Percentiles rank a stretch among this genome's conserved stretches.
Conservation (phyloP, 2,329 filamentous ascomycete genomes). For the Pseudopyricularia cyperi region DNA sequence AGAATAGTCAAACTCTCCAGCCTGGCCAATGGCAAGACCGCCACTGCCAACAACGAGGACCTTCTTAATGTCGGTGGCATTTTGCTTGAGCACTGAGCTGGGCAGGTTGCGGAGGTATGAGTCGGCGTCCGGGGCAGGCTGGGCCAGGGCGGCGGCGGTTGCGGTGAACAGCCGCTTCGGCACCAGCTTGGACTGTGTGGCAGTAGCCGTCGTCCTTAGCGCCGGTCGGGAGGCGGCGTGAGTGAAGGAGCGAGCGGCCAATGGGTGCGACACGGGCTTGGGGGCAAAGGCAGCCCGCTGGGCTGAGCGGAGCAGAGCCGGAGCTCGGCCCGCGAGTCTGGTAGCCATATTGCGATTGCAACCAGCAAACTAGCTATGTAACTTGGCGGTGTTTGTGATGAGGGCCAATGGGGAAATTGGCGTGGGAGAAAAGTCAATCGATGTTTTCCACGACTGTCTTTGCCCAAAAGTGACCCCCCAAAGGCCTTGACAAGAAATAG, state of each 20-base stretch:
- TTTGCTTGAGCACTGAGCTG: constrained; percentile 71
- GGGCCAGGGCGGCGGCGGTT: constrained; percentile 31
- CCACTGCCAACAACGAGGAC: constrained; percentile 92
- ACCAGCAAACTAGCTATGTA: not conserved
- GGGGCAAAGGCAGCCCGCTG: constrained; percentile 27
- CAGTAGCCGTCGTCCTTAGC: constrained; percentile 16
- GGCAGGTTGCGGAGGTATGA: constrained; percentile 84
- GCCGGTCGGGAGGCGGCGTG: constrained; percentile 4
- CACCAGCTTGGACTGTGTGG: constrained; percentile 9
- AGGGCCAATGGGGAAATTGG: not conserved
- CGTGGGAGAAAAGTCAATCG: not conserved
- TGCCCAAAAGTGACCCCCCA: constrained; percentile 1
- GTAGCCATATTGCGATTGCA: not conserved
- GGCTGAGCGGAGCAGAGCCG: constrained; percentile 42
- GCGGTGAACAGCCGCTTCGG: constrained; percentile 34
- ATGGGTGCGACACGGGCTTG: constrained; percentile 22
- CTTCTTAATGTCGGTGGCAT: constrained; percentile 86
- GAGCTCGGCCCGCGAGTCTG: constrained; percentile 39
- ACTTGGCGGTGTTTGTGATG: not conserved
- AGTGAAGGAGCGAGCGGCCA: constrained; percentile 28
- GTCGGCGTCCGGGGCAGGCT: constrained; percentile 68
- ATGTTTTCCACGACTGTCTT: not conserved
- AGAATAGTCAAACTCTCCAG: constrained; percentile 97
- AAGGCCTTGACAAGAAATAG: not conserved
- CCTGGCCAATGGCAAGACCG: constrained; percentile 92